These are phyloP conservation scores for Pontederia paniculata DNA, from an alignment of 176 grass and related monocot genomes.

Conservation along the genomic window DNA sequence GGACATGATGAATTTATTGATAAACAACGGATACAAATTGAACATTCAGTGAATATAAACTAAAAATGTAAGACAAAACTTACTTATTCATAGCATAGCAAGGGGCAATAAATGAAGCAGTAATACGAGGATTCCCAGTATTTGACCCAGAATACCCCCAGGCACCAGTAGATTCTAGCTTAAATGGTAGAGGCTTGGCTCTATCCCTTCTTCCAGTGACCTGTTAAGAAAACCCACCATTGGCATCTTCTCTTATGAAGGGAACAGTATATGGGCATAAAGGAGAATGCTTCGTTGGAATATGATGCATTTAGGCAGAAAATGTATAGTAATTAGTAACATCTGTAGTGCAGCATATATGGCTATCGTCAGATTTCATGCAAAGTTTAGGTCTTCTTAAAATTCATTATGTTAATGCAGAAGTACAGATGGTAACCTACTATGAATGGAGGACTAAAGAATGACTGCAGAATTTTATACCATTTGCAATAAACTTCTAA, in stretches of 20 bases:
- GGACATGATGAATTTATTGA: too few relatives aligned
- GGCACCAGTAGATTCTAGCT: slow-evolving; percentile 84
- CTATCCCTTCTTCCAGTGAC: slow-evolving; percentile 95
- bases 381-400: too few relatives aligned
- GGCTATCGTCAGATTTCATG: too few relatives aligned
- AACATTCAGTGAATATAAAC: neutral
- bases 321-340: too few relatives aligned
- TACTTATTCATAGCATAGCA: slow-evolving; percentile 95
- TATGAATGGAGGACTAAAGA: too few relatives aligned
- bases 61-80: slow-evolving; percentile 14
- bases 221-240: slow-evolving; percentile 19
- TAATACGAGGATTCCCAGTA: slow-evolving; percentile 72
- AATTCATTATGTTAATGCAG: too few relatives aligned
- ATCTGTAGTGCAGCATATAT: too few relatives aligned
- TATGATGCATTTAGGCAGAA: too few relatives aligned
- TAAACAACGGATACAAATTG: neutral
- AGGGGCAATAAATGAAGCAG: slow-evolving; percentile 72
- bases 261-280: neutral
- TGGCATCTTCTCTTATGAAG: too few relatives aligned
- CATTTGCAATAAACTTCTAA: too few relatives aligned
- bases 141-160: slow-evolving; percentile 92
- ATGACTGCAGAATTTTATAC: too few relatives aligned
- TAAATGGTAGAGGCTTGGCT: slow-evolving; percentile 80
- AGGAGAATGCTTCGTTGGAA: neutral
- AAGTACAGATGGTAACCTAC: too few relatives aligned